These are phyloP conservation scores for Solanum bulbocastanum DNA, from an alignment of 257 asterid genomes.

Conservation along the genomic window DNA sequence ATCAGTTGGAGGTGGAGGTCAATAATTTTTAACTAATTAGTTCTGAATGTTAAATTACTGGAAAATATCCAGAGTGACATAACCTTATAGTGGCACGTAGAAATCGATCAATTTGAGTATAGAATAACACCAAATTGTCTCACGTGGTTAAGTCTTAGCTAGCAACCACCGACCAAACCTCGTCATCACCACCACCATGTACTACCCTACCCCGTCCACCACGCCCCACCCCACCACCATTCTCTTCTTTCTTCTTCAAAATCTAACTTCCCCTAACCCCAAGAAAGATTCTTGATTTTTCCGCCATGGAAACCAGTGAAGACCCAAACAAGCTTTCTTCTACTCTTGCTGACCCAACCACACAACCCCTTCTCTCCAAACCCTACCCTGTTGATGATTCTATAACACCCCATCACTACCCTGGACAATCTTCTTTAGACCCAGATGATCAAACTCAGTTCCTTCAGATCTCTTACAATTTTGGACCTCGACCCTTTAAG, in stretches of 20 bases:
- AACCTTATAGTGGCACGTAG: background rate
- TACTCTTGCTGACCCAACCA: slow-evolving; percentile 18
- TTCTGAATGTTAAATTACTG: background rate
- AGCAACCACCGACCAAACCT: background rate
- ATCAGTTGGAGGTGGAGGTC: background rate
- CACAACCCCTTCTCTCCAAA: slow-evolving; percentile 17
- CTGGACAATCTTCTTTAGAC: slow-evolving; percentile 27
- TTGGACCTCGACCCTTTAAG: slow-evolving; percentile 56
- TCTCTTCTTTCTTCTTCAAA: background rate
- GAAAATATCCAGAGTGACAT: background rate
- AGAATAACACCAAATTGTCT: slow-evolving; percentile 19
- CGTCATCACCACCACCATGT: slow-evolving; percentile 1
- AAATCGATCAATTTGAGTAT: background rate
- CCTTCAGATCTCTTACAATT: slow-evolving; percentile 89
- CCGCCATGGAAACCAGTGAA: slow-evolving; percentile 38
- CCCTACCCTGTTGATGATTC: background rate
- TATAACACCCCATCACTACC: slow-evolving; percentile 10
- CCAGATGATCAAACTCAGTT: slow-evolving; percentile 50
- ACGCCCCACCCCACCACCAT: slow-evolving; percentile 3
- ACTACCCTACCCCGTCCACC: background rate
- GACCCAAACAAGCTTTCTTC: slow-evolving; percentile 48
- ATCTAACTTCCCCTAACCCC: background rate
- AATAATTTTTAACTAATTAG: background rate
- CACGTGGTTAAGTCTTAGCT: background rate
- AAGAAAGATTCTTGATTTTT: background rate